These are phyloP conservation scores for Dryas integrifolia DNA, from an alignment of 331 rosid species.

Conservation along the genomic window DNA sequence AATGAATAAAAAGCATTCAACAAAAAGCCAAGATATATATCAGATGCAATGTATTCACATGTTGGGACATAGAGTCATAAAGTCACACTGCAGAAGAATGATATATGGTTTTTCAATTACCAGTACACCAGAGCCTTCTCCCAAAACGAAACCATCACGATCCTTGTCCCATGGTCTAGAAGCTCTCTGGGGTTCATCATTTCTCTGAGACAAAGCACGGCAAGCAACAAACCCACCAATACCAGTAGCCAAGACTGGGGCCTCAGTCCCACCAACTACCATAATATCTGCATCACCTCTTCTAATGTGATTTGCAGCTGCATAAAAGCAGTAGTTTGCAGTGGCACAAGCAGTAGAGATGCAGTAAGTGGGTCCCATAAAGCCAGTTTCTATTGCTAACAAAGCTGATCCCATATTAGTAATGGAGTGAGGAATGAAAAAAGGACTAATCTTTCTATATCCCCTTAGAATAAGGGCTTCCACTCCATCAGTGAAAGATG, in stretches of 20 bases:
- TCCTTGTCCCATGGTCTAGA: conserved; percentile 71
- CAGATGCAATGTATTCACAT: not conserved
- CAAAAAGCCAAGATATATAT: not conserved
- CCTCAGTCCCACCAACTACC: conserved; percentile 70
- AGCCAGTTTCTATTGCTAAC: conserved; percentile 64
- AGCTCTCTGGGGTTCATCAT: conserved; percentile 57
- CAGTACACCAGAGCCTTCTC: conserved; percentile 72
- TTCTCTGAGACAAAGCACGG: conserved; percentile 70
- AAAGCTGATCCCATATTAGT: conserved; percentile 72
- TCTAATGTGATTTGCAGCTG: conserved; percentile 68
- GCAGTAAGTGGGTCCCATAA: conserved; percentile 72
- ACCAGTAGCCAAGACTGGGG: conserved; percentile 55
- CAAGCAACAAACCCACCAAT: conserved; percentile 69
- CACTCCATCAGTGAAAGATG: conserved; percentile 52
- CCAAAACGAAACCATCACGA: conserved; percentile 71
- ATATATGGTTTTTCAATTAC: conserved; percentile 24
- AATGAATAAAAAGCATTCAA: not conserved
- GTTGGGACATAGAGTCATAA: not conserved
- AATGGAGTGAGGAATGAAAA: conserved; percentile 58
- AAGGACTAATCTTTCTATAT: conserved; percentile 52
- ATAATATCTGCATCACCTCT: conserved; percentile 74
- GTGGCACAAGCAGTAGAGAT: conserved; percentile 76
- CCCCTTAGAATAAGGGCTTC: conserved; percentile 55
- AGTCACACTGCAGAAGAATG: not conserved
- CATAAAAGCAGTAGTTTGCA: conserved; percentile 55